Conservation (phyloP, 2,329 filamentous ascomycete species). For the Herpotrichia juniperi region DNA sequence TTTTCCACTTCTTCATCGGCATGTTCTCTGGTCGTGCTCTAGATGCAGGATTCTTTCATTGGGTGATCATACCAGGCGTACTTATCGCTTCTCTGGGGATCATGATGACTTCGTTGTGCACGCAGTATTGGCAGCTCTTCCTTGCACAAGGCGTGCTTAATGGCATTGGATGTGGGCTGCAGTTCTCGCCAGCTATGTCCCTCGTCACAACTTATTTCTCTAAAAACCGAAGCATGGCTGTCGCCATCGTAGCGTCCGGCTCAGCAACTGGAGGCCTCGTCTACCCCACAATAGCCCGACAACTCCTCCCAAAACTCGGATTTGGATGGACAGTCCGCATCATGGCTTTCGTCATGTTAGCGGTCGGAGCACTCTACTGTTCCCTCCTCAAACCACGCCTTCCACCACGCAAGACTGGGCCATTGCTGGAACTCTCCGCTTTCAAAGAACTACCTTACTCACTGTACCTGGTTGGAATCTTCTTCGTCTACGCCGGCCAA, state of each 20-base stretch:
- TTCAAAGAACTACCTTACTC: constrained; percentile 50
- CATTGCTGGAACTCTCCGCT: constrained; percentile 49
- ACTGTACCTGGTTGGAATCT: constrained; percentile 43
- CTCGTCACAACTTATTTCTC: constrained; percentile 62
- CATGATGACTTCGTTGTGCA: constrained; percentile 59
- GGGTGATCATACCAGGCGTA: constrained; percentile 50
- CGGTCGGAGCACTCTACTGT: constrained; percentile 43
- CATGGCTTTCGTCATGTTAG: constrained; percentile 65
- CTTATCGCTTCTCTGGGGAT: constrained; percentile 54
- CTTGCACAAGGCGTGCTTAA: constrained; percentile 43
- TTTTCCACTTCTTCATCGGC: constrained; percentile 57
- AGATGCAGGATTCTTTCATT: constrained; percentile 59
- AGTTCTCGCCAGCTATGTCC: constrained; percentile 40
- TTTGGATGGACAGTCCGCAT: constrained; percentile 70
- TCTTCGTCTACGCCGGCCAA: constrained; percentile 41
- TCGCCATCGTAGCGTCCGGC: constrained; percentile 65
- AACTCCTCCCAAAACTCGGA: constrained; percentile 64
- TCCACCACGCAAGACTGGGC: constrained; percentile 51
- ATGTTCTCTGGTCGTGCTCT: constrained; percentile 59
- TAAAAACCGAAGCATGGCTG: constrained; percentile 63
- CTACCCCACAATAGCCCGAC: constrained; percentile 62
- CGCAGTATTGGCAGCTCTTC: constrained; percentile 56
- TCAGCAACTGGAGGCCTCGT: constrained; percentile 67
- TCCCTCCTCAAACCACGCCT: constrained; percentile 49
- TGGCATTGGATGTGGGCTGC: constrained; percentile 42